These are phyloP conservation scores for Lasiodiplodia gonubiensis DNA, from an alignment of 2,329 filamentous ascomycete genomes.

Conservation along the genomic window DNA sequence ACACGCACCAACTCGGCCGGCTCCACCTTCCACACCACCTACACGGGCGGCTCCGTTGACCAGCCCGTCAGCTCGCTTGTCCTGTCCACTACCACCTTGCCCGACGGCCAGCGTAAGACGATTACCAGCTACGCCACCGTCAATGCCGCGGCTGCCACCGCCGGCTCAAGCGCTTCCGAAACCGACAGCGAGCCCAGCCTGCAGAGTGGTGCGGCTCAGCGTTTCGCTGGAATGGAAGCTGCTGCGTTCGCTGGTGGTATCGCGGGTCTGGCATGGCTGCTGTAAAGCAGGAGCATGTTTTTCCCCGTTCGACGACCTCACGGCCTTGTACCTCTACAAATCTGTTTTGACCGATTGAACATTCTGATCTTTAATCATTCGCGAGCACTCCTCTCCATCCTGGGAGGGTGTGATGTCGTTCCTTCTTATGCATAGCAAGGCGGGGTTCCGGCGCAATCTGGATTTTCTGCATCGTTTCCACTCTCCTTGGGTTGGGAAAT, in stretches of 20 bases:
- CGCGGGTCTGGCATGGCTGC: conserved; percentile 41
- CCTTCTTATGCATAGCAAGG: conserved; percentile 18
- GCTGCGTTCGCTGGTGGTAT: conserved; percentile 42
- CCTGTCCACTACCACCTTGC: conserved; percentile 43
- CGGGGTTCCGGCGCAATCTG: neutral
- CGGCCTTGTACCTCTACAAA: neutral
- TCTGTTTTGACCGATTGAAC: neutral
- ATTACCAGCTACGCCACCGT: conserved; percentile 54
- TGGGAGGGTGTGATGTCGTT: neutral
- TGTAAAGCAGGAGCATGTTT: conserved; percentile 32
- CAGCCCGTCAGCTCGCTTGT: conserved; percentile 46
- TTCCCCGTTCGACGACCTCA: neutral
- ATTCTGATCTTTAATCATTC: neutral
- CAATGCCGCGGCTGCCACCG: conserved; percentile 39
- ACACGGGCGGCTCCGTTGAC: conserved; percentile 50
- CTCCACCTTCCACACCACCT: conserved; percentile 53
- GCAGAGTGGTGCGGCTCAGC: conserved; percentile 42
- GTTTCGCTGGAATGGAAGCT: conserved; percentile 34
- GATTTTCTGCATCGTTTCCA: neutral
- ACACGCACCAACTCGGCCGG: conserved; percentile 51
- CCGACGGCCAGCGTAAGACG: conserved; percentile 43
- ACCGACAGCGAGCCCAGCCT: conserved; percentile 41
- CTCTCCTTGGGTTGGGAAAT: conserved; percentile 8
- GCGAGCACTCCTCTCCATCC: conserved; percentile 6
- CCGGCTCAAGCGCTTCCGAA: conserved; percentile 30